Conservation (phyloP, 768 basidiomycete species). For the Serendipita indica region DNA sequence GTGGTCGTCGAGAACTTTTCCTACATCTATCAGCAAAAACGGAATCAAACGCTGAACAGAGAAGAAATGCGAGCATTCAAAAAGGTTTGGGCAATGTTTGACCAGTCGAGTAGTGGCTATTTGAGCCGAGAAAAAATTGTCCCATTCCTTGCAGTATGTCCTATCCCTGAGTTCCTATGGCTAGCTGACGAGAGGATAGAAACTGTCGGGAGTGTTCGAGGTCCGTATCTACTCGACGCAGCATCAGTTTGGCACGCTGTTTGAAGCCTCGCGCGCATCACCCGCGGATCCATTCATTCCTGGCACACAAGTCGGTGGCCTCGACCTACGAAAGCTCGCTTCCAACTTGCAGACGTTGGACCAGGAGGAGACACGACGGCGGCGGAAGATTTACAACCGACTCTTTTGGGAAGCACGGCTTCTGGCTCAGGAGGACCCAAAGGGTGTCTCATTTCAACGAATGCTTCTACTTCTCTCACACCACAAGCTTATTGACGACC, state of each 20-base stretch:
- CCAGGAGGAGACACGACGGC: conserved; percentile 41
- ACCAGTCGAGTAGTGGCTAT: conserved; percentile 63
- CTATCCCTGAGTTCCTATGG: neutral
- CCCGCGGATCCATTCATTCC: conserved; percentile 23
- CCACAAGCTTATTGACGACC: conserved; percentile 82
- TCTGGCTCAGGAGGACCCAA: conserved; percentile 50
- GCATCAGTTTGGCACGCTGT: conserved; percentile 44
- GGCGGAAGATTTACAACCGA: conserved; percentile 55
- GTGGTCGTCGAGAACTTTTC: conserved; percentile 93
- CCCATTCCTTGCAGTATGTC: conserved; percentile 66
- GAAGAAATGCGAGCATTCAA: conserved; percentile 93
- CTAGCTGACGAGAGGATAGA: conserved; percentile 29
- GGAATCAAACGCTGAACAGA: conserved; percentile 67
- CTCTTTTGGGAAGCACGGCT: conserved; percentile 74
- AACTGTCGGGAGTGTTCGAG: conserved; percentile 75
- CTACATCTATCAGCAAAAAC: conserved; percentile 82
- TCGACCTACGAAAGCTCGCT: conserved; percentile 53
- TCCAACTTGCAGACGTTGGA: conserved; percentile 50
- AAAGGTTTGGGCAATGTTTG: conserved; percentile 80
- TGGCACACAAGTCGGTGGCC: conserved; percentile 27
- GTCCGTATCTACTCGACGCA: conserved; percentile 69
- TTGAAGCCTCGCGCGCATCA: conserved; percentile 32
- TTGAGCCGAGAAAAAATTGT: conserved; percentile 56
- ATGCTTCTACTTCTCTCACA: conserved; percentile 83
- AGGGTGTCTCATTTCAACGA: conserved; percentile 79